phyloP scores from a whole-genome alignment of 176 grass and related monocot species.

The Tuctoria greenei region DNA sequence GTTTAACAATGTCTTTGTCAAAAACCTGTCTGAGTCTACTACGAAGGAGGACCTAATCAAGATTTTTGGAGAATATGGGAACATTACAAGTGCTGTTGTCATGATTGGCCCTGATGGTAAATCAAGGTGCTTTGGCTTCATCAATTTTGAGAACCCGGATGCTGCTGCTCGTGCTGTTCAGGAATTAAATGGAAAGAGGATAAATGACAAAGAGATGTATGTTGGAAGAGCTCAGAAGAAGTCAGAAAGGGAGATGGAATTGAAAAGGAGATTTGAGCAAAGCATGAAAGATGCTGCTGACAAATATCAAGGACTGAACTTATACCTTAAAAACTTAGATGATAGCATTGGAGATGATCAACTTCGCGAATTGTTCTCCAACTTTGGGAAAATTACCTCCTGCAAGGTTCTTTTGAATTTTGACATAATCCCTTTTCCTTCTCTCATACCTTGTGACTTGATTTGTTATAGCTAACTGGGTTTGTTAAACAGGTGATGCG shows the following conservation, averaged over 20 bases:
- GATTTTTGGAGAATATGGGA: slow-evolving; percentile 64
- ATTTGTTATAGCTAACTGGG: slow-evolving; percentile 17
- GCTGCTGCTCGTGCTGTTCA: slow-evolving; percentile 65
- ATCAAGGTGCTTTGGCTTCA: slow-evolving; percentile 82
- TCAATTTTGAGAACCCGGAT: slow-evolving; percentile 82
- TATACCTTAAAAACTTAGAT: slow-evolving; percentile 95
- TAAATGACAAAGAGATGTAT: slow-evolving; percentile 71
- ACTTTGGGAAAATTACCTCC: slow-evolving; percentile 79
- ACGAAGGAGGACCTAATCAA: slow-evolving; percentile 68
- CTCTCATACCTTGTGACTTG: slow-evolving; percentile 2
- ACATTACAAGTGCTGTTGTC: slow-evolving; percentile 81
- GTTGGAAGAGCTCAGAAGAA: slow-evolving; percentile 93
- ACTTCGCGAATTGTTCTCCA: slow-evolving; percentile 66
- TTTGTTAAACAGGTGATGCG: slow-evolving; percentile 69
- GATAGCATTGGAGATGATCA: slow-evolving; percentile 79
- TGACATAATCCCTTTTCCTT: not conserved
- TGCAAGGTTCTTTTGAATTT: slow-evolving; percentile 67
- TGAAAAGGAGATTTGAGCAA: slow-evolving; percentile 73
- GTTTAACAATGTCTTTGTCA: slow-evolving; percentile 90
- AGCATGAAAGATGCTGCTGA: slow-evolving; percentile 80
- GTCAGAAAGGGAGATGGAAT: slow-evolving; percentile 76
- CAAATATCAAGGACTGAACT: slow-evolving; percentile 77
- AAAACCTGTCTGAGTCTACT: slow-evolving; percentile 81
- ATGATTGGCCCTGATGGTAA: slow-evolving; percentile 72
- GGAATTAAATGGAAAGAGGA: slow-evolving; percentile 82